phyloP scores from a whole-genome alignment of 305 asterid species.

The Coffea humblotiana region DNA sequence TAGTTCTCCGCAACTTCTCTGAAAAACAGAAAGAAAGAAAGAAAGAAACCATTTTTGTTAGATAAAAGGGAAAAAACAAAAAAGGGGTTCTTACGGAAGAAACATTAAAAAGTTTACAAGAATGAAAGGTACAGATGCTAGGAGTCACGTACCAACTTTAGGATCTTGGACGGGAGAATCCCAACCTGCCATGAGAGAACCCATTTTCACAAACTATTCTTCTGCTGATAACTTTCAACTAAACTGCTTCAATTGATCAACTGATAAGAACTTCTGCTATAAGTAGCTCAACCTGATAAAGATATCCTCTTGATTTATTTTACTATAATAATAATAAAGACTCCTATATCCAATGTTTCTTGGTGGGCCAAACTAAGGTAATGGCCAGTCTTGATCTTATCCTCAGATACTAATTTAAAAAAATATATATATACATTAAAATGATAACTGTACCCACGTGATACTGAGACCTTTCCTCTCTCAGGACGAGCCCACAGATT shows the following conservation, averaged over 20 bases:
- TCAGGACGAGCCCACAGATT: slow-evolving; percentile 8
- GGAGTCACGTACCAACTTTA: slow-evolving; percentile 41
- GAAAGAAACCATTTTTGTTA: neutral
- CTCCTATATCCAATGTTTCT: neutral
- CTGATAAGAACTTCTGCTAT: neutral
- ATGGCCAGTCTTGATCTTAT: slow-evolving; percentile 11
- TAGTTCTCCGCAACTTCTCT: slow-evolving; percentile 55
- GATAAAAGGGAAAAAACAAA: neutral
- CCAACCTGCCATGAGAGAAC: slow-evolving; percentile 98
- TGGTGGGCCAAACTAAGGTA: neutral
- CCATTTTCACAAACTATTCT: slow-evolving; percentile 38
- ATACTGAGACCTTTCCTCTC: neutral
- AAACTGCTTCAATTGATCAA: neutral
- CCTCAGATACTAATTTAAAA: neutral
- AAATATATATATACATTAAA: neutral
- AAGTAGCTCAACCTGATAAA: neutral
- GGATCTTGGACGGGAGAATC: slow-evolving; percentile 55
- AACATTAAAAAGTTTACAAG: neutral
- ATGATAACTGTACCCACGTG: neutral
- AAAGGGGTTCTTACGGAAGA: too few relatives aligned
- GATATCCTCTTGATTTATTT: neutral
- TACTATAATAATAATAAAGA: too few relatives aligned
- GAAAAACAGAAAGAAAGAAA: neutral
- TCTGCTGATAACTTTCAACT: neutral
- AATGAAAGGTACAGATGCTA: neutral